phyloP scores from a whole-genome alignment of 108 stramenopile genomes.

The Skeletonema menzelii region DNA sequence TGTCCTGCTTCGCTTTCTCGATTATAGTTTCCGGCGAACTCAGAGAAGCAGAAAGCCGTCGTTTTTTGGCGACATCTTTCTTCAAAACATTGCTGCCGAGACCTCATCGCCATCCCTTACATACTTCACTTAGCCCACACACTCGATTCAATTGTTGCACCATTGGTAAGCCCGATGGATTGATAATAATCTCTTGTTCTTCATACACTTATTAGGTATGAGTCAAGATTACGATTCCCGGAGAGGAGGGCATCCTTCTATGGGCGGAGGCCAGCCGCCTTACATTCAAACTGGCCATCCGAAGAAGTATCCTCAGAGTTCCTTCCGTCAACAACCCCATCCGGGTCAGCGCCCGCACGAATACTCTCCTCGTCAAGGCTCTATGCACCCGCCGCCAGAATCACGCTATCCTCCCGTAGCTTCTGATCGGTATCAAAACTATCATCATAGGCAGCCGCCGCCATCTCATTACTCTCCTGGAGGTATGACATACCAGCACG shows the following conservation, averaged over 20 bases:
- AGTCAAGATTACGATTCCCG: background rate
- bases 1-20: too few relatives aligned
- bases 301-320: background rate
- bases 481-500: background rate
- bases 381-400: conserved; percentile 3
- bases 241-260: background rate
- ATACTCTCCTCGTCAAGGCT: background rate
- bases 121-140: too few relatives aligned
- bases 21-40: too few relatives aligned
- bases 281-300: background rate
- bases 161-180: background rate
- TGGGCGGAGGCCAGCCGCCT: background rate
- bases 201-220: background rate
- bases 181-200: background rate
- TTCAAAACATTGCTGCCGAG: background rate
- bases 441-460: conserved; percentile 11
- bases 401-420: conserved; percentile 22
- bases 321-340: background rate
- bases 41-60: too few relatives aligned
- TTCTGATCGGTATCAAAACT: background rate
- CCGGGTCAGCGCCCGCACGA: background rate
- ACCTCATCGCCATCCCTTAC: too few relatives aligned
- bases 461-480: background rate
- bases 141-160: background rate
- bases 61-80: background rate